These are phyloP conservation scores for Solanum chilense DNA, from an alignment of 257 asterid genomes.

Conservation along the genomic window DNA sequence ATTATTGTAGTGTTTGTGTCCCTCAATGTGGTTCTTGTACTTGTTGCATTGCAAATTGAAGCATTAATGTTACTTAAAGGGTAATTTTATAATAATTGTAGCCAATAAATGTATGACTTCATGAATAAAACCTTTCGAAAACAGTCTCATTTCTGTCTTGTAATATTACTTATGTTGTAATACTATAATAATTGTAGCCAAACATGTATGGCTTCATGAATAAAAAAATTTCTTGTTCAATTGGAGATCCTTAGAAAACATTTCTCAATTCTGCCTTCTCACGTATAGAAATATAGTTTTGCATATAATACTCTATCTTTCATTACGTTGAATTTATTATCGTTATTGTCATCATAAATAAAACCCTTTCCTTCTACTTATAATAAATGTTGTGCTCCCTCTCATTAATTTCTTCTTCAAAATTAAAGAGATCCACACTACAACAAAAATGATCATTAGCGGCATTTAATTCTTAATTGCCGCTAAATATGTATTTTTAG, in stretches of 20 bases:
- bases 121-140: too few relatives aligned
- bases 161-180: not conserved
- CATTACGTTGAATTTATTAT: too few relatives aligned
- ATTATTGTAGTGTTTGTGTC: not conserved
- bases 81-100: not conserved
- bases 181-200: not conserved
- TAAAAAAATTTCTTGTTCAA: too few relatives aligned
- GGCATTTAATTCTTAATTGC: too few relatives aligned
- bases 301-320: too few relatives aligned
- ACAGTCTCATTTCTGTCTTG: too few relatives aligned
- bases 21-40: not conserved
- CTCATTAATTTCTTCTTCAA: not conserved
- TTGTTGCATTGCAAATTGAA: not conserved
- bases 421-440: too few relatives aligned
- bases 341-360: not conserved
- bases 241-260: too few relatives aligned
- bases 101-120: not conserved
- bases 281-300: too few relatives aligned
- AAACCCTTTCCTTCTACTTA: not conserved
- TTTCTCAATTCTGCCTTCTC: too few relatives aligned
- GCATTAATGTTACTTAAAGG: not conserved
- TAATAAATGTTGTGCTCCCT: not conserved
- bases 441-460: too few relatives aligned
- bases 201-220: not conserved
- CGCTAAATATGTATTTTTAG: too few relatives aligned